These are phyloP conservation scores for Sclerotinia nivalis DNA, from an alignment of 2,329 filamentous ascomycete species.

Conservation along the genomic window DNA sequence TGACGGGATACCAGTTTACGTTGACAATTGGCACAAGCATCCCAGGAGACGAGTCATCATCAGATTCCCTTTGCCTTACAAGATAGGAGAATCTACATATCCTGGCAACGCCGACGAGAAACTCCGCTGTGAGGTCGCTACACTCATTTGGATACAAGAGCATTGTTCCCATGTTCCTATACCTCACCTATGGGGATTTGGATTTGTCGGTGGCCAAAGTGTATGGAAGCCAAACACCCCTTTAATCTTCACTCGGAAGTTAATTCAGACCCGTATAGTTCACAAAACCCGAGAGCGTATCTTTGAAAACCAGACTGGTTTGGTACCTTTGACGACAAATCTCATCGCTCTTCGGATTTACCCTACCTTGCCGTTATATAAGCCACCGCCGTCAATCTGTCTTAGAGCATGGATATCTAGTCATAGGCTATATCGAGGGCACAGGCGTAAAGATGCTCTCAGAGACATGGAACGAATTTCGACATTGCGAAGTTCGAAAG, in stretches of 20 bases:
- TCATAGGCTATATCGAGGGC: conserved; percentile 14
- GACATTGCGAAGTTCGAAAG: conserved; percentile 1
- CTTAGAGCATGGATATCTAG: conserved; percentile 31
- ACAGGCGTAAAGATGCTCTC: conserved; percentile 25
- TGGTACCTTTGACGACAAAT: conserved; percentile 27
- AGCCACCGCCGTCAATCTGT: not conserved
- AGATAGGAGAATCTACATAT: conserved; percentile 43
- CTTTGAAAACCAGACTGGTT: conserved; percentile 30
- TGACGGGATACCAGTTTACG: conserved; percentile 36
- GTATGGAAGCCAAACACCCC: conserved; percentile 28
- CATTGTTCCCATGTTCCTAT: conserved; percentile 44
- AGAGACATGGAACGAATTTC: no score
- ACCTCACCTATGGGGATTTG: conserved; percentile 43
- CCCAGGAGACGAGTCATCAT: conserved; percentile 35
- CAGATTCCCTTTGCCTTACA: conserved; percentile 42
- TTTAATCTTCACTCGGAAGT: conserved; percentile 6
- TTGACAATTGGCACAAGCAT: conserved; percentile 29
- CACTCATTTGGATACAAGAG: conserved; percentile 45
- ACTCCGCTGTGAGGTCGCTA: conserved; percentile 44
- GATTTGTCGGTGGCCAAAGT: conserved; percentile 38
- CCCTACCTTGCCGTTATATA: conserved; percentile 17
- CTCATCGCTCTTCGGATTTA: not conserved
- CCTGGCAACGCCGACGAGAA: conserved; percentile 49
- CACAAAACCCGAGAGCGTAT: conserved; percentile 24
- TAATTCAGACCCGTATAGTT: conserved; percentile 28